phyloP scores from a whole-genome alignment of 495 filamentous ascomycete genomes.

The Astrothelium macrocarpum region DNA sequence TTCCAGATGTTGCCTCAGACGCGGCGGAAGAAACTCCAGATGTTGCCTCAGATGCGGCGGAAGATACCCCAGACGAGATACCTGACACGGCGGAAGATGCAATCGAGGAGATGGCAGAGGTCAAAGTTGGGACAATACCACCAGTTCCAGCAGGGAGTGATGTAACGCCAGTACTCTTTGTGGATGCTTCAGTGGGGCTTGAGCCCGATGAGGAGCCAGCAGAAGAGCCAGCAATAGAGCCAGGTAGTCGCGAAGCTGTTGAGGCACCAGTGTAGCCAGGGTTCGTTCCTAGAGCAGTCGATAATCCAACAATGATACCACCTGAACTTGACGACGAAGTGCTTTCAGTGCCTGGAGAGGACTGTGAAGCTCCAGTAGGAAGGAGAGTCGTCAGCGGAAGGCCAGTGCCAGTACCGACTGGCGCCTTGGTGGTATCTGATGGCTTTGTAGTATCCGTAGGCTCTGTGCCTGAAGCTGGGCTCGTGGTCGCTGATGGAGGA shows the following conservation, averaged over 20 bases:
- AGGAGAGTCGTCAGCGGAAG: not conserved
- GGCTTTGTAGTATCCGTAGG: not conserved
- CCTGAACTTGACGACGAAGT: not conserved
- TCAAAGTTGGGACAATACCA: not conserved
- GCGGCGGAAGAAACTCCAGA: conserved; percentile 15
- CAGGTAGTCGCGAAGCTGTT: conserved; percentile 1
- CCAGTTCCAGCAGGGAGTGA: not conserved
- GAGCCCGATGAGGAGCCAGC: not conserved
- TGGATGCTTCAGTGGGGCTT: conserved; percentile 2
- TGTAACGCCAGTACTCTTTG: not conserved
- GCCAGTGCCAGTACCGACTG: not conserved
- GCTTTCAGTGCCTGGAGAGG: not conserved
- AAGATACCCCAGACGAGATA: conserved; percentile 16
- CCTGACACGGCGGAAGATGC: conserved; percentile 16
- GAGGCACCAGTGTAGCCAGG: not conserved
- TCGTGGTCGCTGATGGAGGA: not conserved
- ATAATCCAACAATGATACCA: not conserved
- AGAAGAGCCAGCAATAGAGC: not conserved
- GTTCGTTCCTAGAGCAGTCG: not conserved
- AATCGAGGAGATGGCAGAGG: not conserved
- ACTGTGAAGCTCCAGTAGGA: not conserved
- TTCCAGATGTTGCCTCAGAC: conserved; percentile 11
- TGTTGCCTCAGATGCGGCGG: conserved; percentile 12
- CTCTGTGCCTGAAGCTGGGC: not conserved
- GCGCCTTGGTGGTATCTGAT: not conserved